Conservation (phyloP, 768 basidiomycete species). For the Russula emetica region DNA sequence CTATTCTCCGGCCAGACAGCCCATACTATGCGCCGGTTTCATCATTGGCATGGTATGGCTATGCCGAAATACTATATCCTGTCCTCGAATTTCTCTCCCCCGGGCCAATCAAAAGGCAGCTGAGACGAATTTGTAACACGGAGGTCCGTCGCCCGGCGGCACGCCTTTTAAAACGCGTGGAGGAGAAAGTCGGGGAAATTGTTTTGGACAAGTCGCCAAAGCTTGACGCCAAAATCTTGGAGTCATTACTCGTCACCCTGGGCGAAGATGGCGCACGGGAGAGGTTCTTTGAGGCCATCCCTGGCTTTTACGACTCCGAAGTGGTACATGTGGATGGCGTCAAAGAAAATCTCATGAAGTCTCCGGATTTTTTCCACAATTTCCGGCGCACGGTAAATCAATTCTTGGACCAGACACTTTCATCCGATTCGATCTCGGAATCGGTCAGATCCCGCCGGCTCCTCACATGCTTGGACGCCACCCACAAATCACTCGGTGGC, state of each 20-base stretch:
- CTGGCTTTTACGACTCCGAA: background rate
- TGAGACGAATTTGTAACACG: background rate
- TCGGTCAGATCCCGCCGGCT: background rate
- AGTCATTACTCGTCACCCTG: background rate
- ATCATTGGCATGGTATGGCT: background rate
- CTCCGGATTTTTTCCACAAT: background rate
- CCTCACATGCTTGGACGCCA: background rate
- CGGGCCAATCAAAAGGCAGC: too few relatives aligned
- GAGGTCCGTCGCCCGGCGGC: background rate
- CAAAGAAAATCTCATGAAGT: background rate
- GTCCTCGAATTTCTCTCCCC: background rate
- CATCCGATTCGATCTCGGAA: background rate
- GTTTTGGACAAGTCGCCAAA: background rate
- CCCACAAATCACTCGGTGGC: background rate
- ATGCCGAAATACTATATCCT: background rate
- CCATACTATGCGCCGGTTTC: background rate
- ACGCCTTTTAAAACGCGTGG: background rate
- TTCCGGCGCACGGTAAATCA: background rate
- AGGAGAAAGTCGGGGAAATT: background rate
- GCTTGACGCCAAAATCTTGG: background rate
- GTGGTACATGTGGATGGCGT: background rate
- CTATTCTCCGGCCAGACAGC: background rate
- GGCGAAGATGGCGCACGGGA: background rate
- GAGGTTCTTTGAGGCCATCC: background rate
- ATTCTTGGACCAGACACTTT: background rate